phyloP scores from a whole-genome alignment of 768 basidiomycete genomes.

The Boletus subparvulus region DNA sequence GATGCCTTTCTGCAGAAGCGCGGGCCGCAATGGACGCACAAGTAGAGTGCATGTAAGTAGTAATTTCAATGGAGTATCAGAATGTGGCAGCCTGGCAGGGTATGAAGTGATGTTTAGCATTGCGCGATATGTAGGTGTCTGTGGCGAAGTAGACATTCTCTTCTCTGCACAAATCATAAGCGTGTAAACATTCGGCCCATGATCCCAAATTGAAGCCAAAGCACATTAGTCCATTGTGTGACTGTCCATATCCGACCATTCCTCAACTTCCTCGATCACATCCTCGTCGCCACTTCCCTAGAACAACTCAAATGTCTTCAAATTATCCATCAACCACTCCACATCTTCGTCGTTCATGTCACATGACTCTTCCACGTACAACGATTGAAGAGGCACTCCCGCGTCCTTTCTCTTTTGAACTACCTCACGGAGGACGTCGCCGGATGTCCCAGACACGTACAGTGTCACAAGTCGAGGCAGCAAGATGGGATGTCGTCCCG shows the following conservation, averaged over 20 bases:
- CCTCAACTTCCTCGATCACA: no score
- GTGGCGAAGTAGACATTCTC: no score
- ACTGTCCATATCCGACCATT: no score
- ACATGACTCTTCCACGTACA: conserved; percentile 47
- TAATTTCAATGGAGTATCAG: not conserved
- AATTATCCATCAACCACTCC: conserved; percentile 50
- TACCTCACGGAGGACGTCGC: no score
- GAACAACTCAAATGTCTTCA: conserved; percentile 35
- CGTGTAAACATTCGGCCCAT: no score
- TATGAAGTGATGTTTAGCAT: not conserved
- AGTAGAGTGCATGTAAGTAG: conserved; percentile 23
- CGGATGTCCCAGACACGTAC: conserved; percentile 41
- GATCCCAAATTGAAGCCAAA: no score
- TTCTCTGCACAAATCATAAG: no score
- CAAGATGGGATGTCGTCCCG: conserved; percentile 19
- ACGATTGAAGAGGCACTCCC: conserved; percentile 47
- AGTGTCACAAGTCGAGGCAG: conserved; percentile 55
- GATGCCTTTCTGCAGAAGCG: conserved; percentile 50
- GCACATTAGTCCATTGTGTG: no score
- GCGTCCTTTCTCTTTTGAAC: conserved; percentile 34
- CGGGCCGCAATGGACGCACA: conserved; percentile 42
- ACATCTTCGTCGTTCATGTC: conserved; percentile 42
- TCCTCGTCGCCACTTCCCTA: no score
- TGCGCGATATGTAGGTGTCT: not conserved
- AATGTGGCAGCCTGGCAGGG: no score